phyloP scores from a whole-genome alignment of 495 filamentous ascomycete genomes.

The Copromyces sp. region DNA sequence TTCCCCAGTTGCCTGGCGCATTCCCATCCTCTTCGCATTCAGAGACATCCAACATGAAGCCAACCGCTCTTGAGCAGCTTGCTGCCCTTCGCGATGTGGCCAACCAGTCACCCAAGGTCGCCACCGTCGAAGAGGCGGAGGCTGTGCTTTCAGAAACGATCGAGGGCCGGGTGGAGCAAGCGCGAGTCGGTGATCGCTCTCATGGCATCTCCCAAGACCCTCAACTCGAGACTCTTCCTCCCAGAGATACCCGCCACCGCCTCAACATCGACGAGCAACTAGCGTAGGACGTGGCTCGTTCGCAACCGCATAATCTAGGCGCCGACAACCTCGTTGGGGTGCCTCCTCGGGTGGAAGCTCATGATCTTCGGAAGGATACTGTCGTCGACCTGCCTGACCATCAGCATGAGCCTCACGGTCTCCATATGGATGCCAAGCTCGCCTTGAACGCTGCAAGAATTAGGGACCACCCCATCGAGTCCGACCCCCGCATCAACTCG shows the following conservation, averaged over 20 bases:
- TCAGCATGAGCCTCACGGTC: background rate
- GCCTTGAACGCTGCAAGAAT: background rate
- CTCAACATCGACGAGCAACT: background rate
- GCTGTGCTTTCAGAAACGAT: background rate
- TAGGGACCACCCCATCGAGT: slow-evolving; percentile 4
- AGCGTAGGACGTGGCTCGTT: background rate
- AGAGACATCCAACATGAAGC: background rate
- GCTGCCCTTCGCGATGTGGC: background rate
- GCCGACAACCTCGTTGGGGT: background rate
- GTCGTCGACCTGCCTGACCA: background rate
- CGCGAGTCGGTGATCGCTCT: background rate
- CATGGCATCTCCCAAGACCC: background rate
- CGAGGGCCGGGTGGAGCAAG: background rate
- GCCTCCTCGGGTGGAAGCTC: background rate
- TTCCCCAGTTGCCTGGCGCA: background rate
- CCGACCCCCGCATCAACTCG: slow-evolving; percentile 4
- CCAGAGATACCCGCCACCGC: background rate
- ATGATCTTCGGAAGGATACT: background rate
- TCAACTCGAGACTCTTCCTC: background rate
- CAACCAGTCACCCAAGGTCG: background rate
- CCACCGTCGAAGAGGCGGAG: background rate
- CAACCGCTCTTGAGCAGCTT: background rate
- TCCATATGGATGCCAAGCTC: background rate
- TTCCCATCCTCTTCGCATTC: background rate
- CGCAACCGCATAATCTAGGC: background rate